Evolutionary conservation across 768 basidiomycete genomes (phyloP), one percentile per base, ranked within the genome.

Genomic region (Psilocybe cubensis): DNA sequence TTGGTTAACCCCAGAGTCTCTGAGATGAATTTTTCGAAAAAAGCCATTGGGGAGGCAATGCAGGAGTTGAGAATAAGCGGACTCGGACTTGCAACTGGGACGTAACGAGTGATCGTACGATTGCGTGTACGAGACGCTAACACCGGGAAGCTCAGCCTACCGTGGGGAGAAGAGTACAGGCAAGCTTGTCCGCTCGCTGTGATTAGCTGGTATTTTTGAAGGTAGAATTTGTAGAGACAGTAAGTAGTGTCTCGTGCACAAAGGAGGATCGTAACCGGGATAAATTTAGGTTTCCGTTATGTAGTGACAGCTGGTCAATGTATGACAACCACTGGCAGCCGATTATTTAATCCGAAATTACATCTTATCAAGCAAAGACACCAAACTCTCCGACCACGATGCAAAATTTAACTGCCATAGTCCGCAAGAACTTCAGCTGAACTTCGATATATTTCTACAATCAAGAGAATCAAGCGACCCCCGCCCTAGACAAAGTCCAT

Each of bases 1-100:
- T 82, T 78, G 14, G 76, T 74, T 41, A 91, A 77, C 44, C 82
- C 80, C 45, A 86, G 72, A 27, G 64, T 72, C 46, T 72, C 67
- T 25, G 60, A 62, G 21, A 72, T 53, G 63, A 72, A 71, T 27
- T 49, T 58, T 46, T 64, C 70, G 56, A 71, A 43, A 57, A 67
- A 63, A 44, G 58, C 56, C 63, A 65, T 65, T 40, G 17, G 21
- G 17, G 38, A 18, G 35, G 38, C 29, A 45, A 27, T 23, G 42
- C 38, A 9, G 11, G 31, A 40, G 23, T 24, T 45, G 6, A 41
- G 52, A 44, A 44, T 24, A 24, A 44, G 42, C 28, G 28, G 23
- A 43, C 42, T 12, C 11, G 54, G 18, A 54, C 10, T 21, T n/a
- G 21, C 12, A 28, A n/a, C 21, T 29, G 28, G 20, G 45, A 25